Percentiles rank a stretch among this genome's conserved stretches.
Conservation (phyloP, 2,329 filamentous ascomycete genomes). For the Madurella fahalii region DNA sequence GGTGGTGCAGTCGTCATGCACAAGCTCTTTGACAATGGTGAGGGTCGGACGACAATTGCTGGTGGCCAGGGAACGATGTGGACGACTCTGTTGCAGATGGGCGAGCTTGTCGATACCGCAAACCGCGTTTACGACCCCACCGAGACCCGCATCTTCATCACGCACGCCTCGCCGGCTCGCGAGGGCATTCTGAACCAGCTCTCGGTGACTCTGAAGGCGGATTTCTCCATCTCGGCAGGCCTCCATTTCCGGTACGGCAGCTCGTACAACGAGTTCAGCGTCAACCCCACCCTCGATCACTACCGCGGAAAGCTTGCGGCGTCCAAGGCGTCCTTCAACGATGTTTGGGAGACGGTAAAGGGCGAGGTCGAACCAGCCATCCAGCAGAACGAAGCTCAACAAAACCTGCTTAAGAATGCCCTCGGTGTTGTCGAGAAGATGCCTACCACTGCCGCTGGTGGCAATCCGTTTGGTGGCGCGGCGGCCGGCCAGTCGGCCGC, state of each 20-base stretch:
- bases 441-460: slow-evolving; percentile 89
- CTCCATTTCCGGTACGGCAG: slow-evolving; percentile 98
- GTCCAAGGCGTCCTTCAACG: slow-evolving; percentile 97
- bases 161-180: slow-evolving; percentile 91
- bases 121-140: slow-evolving; percentile 98
- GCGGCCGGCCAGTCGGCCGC: slow-evolving; percentile 58
- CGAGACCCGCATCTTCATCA: slow-evolving; percentile 94
- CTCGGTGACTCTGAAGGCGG: slow-evolving; percentile 93
- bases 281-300: slow-evolving; percentile 96
- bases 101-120: slow-evolving; percentile 93
- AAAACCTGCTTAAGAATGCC: slow-evolving; percentile 85
- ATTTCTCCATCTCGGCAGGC: slow-evolving; percentile 96
- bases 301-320: slow-evolving; percentile 97
- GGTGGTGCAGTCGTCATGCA: slow-evolving; percentile 99
- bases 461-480: slow-evolving; percentile 92
- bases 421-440: slow-evolving; percentile 96
- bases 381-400: slow-evolving; percentile 86
- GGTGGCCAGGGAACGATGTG: slow-evolving; percentile 99
- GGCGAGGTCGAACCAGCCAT: slow-evolving; percentile 93
- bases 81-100: slow-evolving; percentile 97
- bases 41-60: slow-evolving; percentile 95
- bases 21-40: slow-evolving; percentile 98
- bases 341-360: slow-evolving; percentile 99
- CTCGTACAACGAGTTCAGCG: slow-evolving; percentile 99
- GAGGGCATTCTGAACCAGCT: slow-evolving; percentile 97